Evolutionary conservation across 345 rosid genomes (phyloP).

Genomic region (Theobroma cacao): DNA sequence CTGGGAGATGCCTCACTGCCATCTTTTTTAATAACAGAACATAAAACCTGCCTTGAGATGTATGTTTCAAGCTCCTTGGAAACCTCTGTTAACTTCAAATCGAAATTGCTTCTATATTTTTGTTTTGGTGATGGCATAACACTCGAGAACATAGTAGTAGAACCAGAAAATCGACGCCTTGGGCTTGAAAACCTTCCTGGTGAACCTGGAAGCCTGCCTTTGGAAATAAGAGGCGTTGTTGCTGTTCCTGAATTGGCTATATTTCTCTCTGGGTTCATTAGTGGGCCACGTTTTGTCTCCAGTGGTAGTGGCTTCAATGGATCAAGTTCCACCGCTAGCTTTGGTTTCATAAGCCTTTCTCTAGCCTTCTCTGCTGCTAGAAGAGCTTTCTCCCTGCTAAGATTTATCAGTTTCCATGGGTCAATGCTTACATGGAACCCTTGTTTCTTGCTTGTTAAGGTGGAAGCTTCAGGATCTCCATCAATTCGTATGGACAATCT

Average conservation of each 20-base stretch:
- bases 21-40: constrained; percentile 73
- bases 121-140: constrained; percentile 63
- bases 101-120: constrained; percentile 75
- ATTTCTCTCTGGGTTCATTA: constrained; percentile 48
- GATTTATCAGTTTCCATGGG: constrained; percentile 78
- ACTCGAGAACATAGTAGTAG: constrained; percentile 42
- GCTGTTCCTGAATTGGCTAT: constrained; percentile 29
- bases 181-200: constrained; percentile 82
- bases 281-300: constrained; percentile 75
- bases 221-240: constrained; percentile 48
- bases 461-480: constrained; percentile 49
- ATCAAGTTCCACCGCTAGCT: constrained; percentile 35
- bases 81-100: constrained; percentile 83
- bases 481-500: constrained; percentile 77
- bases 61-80: constrained; percentile 87
- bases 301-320: constrained; percentile 71
- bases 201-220: constrained; percentile 44
- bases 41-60: constrained; percentile 81
- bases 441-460: constrained; percentile 56
- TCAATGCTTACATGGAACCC: constrained; percentile 75
- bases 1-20: constrained; percentile 69
- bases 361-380: constrained; percentile 90
- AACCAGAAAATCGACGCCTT: constrained; percentile 78
- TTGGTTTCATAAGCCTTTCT: constrained; percentile 66
- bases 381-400: constrained; percentile 86